These are phyloP conservation scores for Capronia epimyces DNA, from an alignment of 2,329 filamentous ascomycete genomes.

Conservation along the genomic window DNA sequence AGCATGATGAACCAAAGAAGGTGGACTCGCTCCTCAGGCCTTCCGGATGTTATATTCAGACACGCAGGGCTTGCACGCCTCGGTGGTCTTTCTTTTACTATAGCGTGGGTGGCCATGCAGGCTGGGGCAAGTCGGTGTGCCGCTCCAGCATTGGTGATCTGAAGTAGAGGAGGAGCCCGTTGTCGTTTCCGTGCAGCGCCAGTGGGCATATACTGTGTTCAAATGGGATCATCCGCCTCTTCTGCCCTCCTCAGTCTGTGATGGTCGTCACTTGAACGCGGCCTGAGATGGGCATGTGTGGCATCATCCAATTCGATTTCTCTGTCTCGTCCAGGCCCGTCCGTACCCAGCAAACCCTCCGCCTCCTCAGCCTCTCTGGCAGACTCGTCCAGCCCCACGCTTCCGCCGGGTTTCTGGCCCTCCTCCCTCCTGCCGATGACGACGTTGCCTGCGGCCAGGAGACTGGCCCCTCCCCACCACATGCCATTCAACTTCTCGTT, in stretches of 20 bases:
- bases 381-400: conserved; percentile 13
- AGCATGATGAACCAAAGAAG: no score
- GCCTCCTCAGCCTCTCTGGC: conserved; percentile 16
- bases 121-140: no score
- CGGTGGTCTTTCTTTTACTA: no score
- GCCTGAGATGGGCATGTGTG: not conserved
- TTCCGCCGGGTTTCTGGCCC: conserved; percentile 20
- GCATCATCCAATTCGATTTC: conserved; percentile 18
- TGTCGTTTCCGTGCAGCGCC: no score
- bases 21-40: no score
- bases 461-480: conserved; percentile 58
- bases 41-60: no score
- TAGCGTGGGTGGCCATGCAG: no score
- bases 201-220: no score
- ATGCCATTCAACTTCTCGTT: conserved; percentile 50
- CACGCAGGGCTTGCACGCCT: no score
- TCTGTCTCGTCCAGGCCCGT: not conserved
- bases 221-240: conserved; percentile 22
- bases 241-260: conserved; percentile 13
- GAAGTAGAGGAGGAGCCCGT: no score
- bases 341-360: conserved; percentile 14
- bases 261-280: conserved; percentile 11
- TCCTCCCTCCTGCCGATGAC: conserved; percentile 56
- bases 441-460: conserved; percentile 58
- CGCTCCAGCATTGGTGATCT: no score